phyloP scores from a whole-genome alignment of 805 yeast genomes.

The Ogataea dorogensis region DNA sequence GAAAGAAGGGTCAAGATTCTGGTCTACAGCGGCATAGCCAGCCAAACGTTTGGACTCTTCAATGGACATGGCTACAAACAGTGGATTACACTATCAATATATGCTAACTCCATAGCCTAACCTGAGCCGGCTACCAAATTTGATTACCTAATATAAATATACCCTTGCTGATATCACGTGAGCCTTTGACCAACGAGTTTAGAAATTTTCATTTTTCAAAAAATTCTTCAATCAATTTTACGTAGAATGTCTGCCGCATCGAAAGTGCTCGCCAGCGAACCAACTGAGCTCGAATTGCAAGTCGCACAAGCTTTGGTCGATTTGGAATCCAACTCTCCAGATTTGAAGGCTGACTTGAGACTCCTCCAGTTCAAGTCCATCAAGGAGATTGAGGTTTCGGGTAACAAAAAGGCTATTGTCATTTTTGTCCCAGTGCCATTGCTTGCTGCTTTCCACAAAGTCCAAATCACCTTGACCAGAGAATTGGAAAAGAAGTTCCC shows the following conservation, averaged over 20 bases:
- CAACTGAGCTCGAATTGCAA: conserved; percentile 98
- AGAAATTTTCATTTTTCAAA: conserved; percentile 12
- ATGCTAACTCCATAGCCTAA: conserved; percentile 1
- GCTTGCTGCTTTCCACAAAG: conserved; percentile 90
- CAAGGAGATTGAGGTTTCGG: conserved; percentile 96
- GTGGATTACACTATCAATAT: conserved; percentile 19
- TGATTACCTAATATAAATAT: conserved; percentile 1
- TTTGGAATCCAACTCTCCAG: conserved; percentile 90
- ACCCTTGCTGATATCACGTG: conserved; percentile 5
- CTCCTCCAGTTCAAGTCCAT: conserved; percentile 98
- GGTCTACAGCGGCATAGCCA: conserved; percentile 90
- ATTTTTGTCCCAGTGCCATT: conserved; percentile 98
- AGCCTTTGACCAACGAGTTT: neutral
- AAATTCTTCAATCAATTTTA: conserved; percentile 11
- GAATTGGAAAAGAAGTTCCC: conserved; percentile 99
- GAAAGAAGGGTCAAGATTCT: conserved; percentile 68
- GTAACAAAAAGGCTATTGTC: conserved; percentile 98
- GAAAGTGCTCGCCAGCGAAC: conserved; percentile 92
- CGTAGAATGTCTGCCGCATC: conserved; percentile 89
- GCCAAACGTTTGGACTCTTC: conserved; percentile 86
- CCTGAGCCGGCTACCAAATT: conserved; percentile 3
- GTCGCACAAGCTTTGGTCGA: conserved; percentile 98
- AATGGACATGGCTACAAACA: conserved; percentile 31
- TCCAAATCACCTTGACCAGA: conserved; percentile 96
- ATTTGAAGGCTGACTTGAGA: conserved; percentile 96